Evolutionary conservation across 2,329 filamentous ascomycete genomes (phyloP).

Genomic region (Metarhizium robertsii): DNA sequence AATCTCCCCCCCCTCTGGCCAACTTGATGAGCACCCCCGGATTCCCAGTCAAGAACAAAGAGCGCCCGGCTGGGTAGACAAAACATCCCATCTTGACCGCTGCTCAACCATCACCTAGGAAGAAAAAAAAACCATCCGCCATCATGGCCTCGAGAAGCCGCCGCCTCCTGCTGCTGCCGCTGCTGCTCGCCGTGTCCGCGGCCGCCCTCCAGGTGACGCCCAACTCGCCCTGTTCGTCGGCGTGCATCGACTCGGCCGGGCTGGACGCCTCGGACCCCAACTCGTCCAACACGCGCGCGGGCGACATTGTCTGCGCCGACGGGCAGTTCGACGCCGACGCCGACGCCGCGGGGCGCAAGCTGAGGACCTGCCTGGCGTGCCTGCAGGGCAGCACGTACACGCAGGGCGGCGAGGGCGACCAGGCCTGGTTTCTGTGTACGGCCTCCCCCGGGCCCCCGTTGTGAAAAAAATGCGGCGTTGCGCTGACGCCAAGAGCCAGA

Average conservation of each 20-base stretch:
- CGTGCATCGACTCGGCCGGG: conserved; percentile 33
- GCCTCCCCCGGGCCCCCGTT: conserved; percentile 12
- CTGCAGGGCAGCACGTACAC: conserved; percentile 41
- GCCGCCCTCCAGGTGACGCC: conserved; percentile 41
- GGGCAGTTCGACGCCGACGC: conserved; percentile 27
- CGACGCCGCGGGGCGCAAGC: conserved; percentile 29
- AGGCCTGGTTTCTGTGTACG: conserved; percentile 48
- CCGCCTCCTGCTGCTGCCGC: not conserved
- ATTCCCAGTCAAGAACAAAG: no score
- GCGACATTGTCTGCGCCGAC: conserved; percentile 40
- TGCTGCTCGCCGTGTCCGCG: not conserved
- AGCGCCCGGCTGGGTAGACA: no score
- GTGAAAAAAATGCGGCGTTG: no score
- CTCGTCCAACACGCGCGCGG: conserved; percentile 32
- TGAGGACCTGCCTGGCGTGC: conserved; percentile 41
- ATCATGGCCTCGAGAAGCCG: no score
- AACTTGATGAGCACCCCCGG: no score
- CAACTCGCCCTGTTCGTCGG: conserved; percentile 43
- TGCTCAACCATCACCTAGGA: no score
- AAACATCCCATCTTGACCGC: no score
- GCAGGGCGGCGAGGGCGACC: conserved; percentile 39
- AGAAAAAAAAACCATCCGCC: no score
- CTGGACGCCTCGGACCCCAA: conserved; percentile 28
- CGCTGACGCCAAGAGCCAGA: conserved; percentile 19
- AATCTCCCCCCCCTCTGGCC: no score